phyloP scores from a whole-genome alignment of 805 yeast species.

The Hanseniaspora taiwanica region DNA sequence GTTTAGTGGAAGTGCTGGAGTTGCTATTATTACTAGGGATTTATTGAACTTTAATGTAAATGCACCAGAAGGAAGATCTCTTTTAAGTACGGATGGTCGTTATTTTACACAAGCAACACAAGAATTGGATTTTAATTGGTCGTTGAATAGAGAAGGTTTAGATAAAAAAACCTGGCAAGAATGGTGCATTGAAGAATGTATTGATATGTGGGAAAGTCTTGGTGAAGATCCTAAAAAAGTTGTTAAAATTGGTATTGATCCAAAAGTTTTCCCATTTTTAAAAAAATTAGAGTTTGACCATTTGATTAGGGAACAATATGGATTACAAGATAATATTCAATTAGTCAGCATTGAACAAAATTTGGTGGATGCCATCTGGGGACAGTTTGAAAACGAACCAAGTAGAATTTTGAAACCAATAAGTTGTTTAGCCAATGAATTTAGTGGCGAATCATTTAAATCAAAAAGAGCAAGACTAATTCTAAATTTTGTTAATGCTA shows the following conservation, averaged over 20 bases:
- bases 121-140: slow-evolving; percentile 73
- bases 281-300: slow-evolving; percentile 20
- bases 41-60: slow-evolving; percentile 27
- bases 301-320: slow-evolving; percentile 16
- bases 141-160: slow-evolving; percentile 67
- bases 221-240: slow-evolving; percentile 24
- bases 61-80: slow-evolving; percentile 49
- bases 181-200: slow-evolving; percentile 51
- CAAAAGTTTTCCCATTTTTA: slow-evolving; percentile 48
- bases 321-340: slow-evolving; percentile 26
- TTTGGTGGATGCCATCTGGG: slow-evolving; percentile 68
- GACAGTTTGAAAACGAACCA: slow-evolving; percentile 51
- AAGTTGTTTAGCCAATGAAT: slow-evolving; percentile 34
- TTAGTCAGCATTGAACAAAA: slow-evolving; percentile 45
- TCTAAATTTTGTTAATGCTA: not conserved
- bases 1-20: slow-evolving; percentile 88
- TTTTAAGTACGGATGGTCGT: slow-evolving; percentile 85
- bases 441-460: slow-evolving; percentile 49
- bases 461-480: slow-evolving; percentile 33
- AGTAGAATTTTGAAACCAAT: slow-evolving; percentile 37
- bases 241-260: slow-evolving; percentile 71
- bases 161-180: slow-evolving; percentile 68
- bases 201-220: slow-evolving; percentile 29
- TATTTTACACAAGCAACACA: slow-evolving; percentile 83
- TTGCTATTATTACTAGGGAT: slow-evolving; percentile 63